phyloP scores from a whole-genome alignment of 352 stramenopile species.

The Phytophthora chlamydospora region DNA sequence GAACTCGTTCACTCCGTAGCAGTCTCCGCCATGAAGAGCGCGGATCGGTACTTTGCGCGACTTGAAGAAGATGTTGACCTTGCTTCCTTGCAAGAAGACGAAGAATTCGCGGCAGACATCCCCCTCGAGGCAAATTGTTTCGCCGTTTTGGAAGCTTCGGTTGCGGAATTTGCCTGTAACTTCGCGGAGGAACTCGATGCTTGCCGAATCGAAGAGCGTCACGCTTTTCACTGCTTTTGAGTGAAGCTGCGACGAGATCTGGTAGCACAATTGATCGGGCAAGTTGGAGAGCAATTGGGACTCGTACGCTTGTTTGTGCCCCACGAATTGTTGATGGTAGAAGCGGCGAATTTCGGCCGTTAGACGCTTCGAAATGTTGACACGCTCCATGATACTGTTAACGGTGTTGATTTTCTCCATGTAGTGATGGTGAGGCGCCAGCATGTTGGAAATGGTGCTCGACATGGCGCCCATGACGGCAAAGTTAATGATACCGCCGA shows the following conservation, averaged over 20 bases:
- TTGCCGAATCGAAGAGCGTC: conserved; percentile 55
- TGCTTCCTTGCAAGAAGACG: conserved; percentile 53
- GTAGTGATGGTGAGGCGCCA: conserved; percentile 49
- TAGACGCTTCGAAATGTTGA: conserved; percentile 44
- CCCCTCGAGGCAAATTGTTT: conserved; percentile 54
- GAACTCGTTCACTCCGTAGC: conserved; percentile 64
- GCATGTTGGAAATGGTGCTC: conserved; percentile 68
- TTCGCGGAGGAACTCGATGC: conserved; percentile 47
- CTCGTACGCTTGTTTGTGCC: conserved; percentile 64
- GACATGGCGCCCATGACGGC: conserved; percentile 72
- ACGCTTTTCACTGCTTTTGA: conserved; percentile 59
- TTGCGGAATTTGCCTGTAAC: conserved; percentile 67
- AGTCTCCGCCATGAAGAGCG: conserved; percentile 50
- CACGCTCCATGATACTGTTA: conserved; percentile 61
- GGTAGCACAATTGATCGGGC: conserved; percentile 57
- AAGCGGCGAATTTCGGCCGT: conserved; percentile 38
- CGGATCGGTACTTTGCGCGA: conserved; percentile 30
- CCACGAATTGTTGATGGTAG: conserved; percentile 74
- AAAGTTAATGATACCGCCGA: conserved; percentile 74
- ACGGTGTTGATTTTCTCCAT: conserved; percentile 63
- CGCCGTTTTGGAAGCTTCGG: conserved; percentile 59
- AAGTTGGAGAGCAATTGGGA: conserved; percentile 53
- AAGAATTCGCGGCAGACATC: conserved; percentile 67
- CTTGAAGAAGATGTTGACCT: conserved; percentile 56
- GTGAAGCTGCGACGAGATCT: conserved; percentile 67